These are phyloP conservation scores for Geotrichum macrosporum DNA, from an alignment of 1,139 yeast genomes.

Conservation along the genomic window DNA sequence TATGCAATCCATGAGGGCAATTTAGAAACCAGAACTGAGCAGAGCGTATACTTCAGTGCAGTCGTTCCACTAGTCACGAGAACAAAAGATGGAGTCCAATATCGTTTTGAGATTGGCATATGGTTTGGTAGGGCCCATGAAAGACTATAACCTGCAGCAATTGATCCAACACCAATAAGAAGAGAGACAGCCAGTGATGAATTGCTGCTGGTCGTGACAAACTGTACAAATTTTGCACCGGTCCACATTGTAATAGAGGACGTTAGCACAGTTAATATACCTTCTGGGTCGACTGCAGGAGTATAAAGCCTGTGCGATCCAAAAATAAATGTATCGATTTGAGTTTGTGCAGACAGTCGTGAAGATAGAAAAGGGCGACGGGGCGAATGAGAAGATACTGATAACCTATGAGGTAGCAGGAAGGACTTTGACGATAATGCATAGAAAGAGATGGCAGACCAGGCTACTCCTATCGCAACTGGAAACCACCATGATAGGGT, in stretches of 20 bases:
- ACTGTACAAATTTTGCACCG: conserved; percentile 34
- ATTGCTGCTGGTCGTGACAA: background rate
- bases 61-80: conserved; percentile 35
- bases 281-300: conserved; percentile 39
- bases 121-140: conserved; percentile 32
- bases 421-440: background rate
- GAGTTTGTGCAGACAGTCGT: conserved; percentile 36
- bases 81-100: conserved; percentile 40
- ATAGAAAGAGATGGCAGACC: conserved; percentile 31
- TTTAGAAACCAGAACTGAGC: conserved; percentile 8
- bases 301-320: conserved; percentile 28
- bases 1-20: conserved; percentile 31
- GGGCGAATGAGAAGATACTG: conserved; percentile 1
- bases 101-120: conserved; percentile 38
- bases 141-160: conserved; percentile 32
- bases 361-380: conserved; percentile 33
- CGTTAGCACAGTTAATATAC: conserved; percentile 37
- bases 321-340: conserved; percentile 32
- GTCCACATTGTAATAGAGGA: conserved; percentile 39
- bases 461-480: conserved; percentile 27
- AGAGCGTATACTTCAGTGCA: conserved; percentile 32
- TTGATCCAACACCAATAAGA: conserved; percentile 30
- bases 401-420: background rate
- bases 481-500: conserved; percentile 23
- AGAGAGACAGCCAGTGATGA: conserved; percentile 24